Evolutionary conservation across 2,329 filamentous ascomycete species (phyloP).

Genomic region (Sporothrix phasma): DNA sequence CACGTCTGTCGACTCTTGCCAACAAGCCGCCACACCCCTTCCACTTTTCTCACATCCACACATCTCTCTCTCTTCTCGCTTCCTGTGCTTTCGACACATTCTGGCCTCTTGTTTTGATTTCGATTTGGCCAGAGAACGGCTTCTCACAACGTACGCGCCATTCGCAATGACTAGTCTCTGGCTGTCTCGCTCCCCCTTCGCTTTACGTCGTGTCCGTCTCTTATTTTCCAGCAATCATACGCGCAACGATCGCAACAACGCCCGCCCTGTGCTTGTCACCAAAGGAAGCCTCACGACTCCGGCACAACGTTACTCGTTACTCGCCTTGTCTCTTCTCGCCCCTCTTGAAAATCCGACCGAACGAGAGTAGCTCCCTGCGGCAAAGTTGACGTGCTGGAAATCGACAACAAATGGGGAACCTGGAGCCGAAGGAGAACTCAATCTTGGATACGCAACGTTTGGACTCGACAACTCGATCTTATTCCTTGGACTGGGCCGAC

Average conservation of each 20-base stretch:
- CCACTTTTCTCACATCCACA: conserved; percentile 8
- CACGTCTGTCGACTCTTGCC: neutral
- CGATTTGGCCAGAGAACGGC: neutral
- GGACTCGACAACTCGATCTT: neutral
- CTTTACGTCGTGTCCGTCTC: neutral
- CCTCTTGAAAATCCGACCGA: neutral
- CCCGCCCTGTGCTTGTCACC: neutral
- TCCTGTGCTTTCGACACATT: neutral
- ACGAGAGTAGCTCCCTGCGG: neutral
- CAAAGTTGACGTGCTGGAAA: neutral
- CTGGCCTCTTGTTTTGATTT: neutral
- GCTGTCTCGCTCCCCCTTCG: neutral
- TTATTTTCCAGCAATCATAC: conserved; percentile 6
- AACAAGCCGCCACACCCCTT: neutral
- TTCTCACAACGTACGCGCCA: neutral
- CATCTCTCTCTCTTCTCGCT: neutral
- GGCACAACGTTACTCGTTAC: neutral
- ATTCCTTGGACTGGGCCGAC: neutral
- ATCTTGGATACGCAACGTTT: neutral
- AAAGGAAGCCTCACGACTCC: neutral
- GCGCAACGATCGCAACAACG: conserved; percentile 7
- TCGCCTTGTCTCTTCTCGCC: neutral
- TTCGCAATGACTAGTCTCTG: conserved; percentile 8
- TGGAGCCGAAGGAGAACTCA: neutral
- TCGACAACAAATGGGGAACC: neutral